Evolutionary conservation across 2,329 filamentous ascomycete genomes (phyloP), one percentile per base, ranked within the genome.

Genomic region (Colletotrichum sp.): DNA sequence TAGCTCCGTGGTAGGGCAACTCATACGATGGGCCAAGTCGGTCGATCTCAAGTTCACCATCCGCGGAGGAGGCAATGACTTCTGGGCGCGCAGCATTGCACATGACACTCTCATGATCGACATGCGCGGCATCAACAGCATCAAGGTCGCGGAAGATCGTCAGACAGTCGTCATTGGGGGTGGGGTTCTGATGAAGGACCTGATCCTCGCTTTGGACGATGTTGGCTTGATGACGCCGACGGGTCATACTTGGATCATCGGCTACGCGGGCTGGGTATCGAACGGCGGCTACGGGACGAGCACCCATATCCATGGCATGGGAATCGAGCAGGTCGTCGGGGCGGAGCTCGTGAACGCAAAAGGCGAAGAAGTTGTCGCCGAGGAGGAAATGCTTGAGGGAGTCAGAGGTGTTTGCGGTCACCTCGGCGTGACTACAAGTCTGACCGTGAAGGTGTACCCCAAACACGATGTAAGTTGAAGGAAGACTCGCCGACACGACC

Each of bases 291-390:
- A 85, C 71, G 85, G 84, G 4, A 77, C 80, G 0, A 80, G 83
- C 26, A 78, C 79, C 4, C 74, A 78, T 1, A 59, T 66, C 3
- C 81, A 78, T 69, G 85, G 85, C 5, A 70, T 85, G 1, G 84
- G 84, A 1, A 81, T 81, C 10, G 85, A 86, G 71, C 83, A 86
- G 76, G 85, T 86, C 18, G 52, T 86, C 2, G 81, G 79, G 0
- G 83, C 81, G 7, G 78, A 74, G 52, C 68, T 84, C 4, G 81
- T 83, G 32, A 78, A 78, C 59, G 72, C 79, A 8, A 60, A 81
- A 10, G 82, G 83, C 4, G 74, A 79, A 13, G 63, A 83, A 18
- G 60, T 83, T 7, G 77, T 81, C 7, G 81, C 82, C 1, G 76
- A 79, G 60, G 79, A 81, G 13, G 77, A 81, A 18, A 64, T 83